Conservation (phyloP, 176 grass and related monocot species). For the Hyparrhenia diplandra region DNA sequence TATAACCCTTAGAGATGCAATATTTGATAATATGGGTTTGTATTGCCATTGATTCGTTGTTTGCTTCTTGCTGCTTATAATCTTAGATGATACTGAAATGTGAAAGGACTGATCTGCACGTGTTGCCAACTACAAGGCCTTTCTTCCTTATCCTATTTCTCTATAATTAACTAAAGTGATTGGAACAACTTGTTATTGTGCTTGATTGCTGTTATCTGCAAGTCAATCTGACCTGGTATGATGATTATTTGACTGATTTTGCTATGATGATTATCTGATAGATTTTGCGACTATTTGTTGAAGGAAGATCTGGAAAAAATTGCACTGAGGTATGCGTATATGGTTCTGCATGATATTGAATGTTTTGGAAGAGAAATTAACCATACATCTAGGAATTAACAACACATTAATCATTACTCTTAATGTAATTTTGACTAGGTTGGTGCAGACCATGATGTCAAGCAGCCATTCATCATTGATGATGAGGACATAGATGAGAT, state of each 20-base stretch:
- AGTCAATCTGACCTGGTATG: slow-evolving; percentile 10
- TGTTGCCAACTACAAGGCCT: background rate
- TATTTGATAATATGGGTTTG: background rate
- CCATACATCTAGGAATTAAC: background rate
- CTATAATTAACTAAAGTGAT: background rate
- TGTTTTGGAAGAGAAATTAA: background rate
- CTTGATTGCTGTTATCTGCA: background rate
- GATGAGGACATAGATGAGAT: slow-evolving; percentile 56
- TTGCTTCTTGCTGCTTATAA: background rate
- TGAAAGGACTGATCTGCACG: background rate
- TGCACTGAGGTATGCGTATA: slow-evolving; percentile 18
- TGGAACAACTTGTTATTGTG: background rate
- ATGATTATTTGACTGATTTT: slow-evolving; percentile 26
- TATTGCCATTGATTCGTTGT: slow-evolving; percentile 8
- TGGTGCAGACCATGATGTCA: slow-evolving; percentile 42
- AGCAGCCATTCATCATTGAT: slow-evolving; percentile 61
- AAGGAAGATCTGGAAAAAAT: slow-evolving; percentile 24
- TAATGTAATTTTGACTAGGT: slow-evolving; percentile 38
- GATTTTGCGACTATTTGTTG: slow-evolving; percentile 32
- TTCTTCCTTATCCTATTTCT: background rate
- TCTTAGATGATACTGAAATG: background rate
- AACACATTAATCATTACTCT: slow-evolving; percentile 4
- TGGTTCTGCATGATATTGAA: slow-evolving; percentile 4
- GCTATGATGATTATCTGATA: slow-evolving; percentile 25
- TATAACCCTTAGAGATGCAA: background rate